These are phyloP conservation scores for Babesia bigemina DNA, from an alignment of 169 alveolate genomes.

Conservation along the genomic window DNA sequence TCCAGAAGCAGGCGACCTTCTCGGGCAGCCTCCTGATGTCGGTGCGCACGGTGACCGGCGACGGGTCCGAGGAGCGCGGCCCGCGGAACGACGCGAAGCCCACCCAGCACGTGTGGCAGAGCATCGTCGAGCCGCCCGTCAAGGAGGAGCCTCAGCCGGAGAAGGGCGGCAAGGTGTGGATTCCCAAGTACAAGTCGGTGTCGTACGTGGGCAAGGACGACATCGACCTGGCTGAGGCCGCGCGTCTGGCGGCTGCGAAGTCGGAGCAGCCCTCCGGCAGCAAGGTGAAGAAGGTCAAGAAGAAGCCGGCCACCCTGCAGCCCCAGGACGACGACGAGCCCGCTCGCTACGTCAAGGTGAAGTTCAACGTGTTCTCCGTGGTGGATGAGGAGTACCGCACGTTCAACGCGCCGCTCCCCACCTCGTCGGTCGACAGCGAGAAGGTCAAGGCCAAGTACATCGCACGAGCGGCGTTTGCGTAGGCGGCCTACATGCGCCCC, in stretches of 20 bases:
- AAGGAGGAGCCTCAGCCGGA: slow-evolving; percentile 21
- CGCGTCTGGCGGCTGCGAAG: slow-evolving; percentile 44
- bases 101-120: slow-evolving; percentile 59
- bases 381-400: slow-evolving; percentile 33
- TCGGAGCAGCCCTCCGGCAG: slow-evolving; percentile 14
- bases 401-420: slow-evolving; percentile 30
- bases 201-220: slow-evolving; percentile 39
- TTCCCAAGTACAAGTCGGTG: slow-evolving; percentile 49
- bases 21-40: slow-evolving; percentile 53
- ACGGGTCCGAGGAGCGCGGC: slow-evolving; percentile 37
- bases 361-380: slow-evolving; percentile 58
- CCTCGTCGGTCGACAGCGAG: slow-evolving; percentile 34
- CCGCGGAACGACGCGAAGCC: slow-evolving; percentile 27
- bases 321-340: slow-evolving; percentile 30
- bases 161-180: slow-evolving; percentile 59
- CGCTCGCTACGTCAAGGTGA: slow-evolving; percentile 34
- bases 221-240: slow-evolving; percentile 70
- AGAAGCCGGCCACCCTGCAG: slow-evolving; percentile 43
- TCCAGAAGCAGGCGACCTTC: slow-evolving; percentile 16
- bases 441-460: slow-evolving; percentile 59
- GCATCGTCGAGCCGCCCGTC: slow-evolving; percentile 13
- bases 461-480: slow-evolving; percentile 6
- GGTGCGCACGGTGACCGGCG: slow-evolving; percentile 53
- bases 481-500: background rate
- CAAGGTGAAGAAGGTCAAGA: slow-evolving; percentile 46